Evolutionary conservation across 83 land plant genomes (phyloP).

Genomic region (Diphasiastrum complanatum): DNA sequence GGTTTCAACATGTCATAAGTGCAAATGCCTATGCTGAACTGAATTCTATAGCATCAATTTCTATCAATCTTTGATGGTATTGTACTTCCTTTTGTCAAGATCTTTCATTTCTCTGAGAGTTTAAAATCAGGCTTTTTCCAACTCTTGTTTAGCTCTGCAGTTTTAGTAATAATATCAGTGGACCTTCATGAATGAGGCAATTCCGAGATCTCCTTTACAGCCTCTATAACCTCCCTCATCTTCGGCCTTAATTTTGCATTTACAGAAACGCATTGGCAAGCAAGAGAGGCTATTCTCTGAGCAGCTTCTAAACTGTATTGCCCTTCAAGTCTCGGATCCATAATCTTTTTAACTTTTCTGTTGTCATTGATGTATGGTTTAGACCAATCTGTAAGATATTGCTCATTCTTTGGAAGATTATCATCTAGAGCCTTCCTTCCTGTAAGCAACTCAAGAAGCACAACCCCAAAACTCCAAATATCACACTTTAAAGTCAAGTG

Average conservation of each 20-base stretch:
- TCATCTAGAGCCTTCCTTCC: slow-evolving; percentile 52
- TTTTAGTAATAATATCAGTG: no score
- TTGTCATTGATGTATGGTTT: slow-evolving; percentile 39
- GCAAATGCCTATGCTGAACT: no score
- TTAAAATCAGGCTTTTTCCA: no score
- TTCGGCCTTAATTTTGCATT: slow-evolving; percentile 42
- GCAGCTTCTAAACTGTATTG: slow-evolving; percentile 41
- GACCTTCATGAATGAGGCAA: no score
- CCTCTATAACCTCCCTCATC: slow-evolving; percentile 54
- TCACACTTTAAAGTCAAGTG: slow-evolving; percentile 63
- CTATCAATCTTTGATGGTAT: no score
- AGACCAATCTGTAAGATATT: slow-evolving; percentile 55
- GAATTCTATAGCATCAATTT: no score
- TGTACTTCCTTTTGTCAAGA: no score
- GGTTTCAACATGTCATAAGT: no score
- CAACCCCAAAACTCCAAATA: slow-evolving; percentile 69
- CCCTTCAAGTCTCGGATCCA: slow-evolving; percentile 48
- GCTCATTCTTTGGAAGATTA: slow-evolving; percentile 45
- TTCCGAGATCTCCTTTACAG: slow-evolving; percentile 44
- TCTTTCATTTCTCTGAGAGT: no score
- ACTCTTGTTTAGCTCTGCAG: no score
- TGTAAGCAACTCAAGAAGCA: slow-evolving; percentile 54
- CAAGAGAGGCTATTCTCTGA: slow-evolving; percentile 42
- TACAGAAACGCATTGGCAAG: slow-evolving; percentile 42
- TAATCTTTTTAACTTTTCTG: slow-evolving; percentile 35